Percentiles rank a stretch among this genome's conserved stretches.
phyloP scores from a whole-genome alignment of 116 monocot genomes.

The Dioscorea cayenensis region DNA sequence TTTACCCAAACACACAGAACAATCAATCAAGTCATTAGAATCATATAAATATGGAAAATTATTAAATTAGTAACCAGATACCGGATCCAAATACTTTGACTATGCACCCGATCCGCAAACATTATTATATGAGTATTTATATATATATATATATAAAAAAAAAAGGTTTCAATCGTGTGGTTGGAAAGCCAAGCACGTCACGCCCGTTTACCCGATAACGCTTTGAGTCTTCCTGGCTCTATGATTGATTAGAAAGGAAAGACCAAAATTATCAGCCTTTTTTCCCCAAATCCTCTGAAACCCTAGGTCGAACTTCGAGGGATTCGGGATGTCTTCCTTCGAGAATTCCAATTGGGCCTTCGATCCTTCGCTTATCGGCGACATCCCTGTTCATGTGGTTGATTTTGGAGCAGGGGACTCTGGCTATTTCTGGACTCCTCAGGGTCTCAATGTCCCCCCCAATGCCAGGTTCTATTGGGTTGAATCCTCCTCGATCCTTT shows the following conservation, averaged over 20 bases:
- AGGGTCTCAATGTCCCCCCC: background rate
- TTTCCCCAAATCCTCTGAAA: background rate
- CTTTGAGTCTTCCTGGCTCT: no score
- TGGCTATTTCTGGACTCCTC: slow-evolving; percentile 12
- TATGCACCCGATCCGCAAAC: no score
- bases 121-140: no score
- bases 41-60: no score
- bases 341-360: slow-evolving; percentile 25
- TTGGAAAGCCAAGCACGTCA: no score
- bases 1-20: no score
- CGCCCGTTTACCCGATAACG: no score
- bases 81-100: no score
- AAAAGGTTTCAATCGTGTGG: no score
- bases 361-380: slow-evolving; percentile 23
- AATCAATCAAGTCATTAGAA: no score
- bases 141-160: no score
- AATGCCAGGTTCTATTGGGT: background rate
- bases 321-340: slow-evolving; percentile 13
- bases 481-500: background rate
- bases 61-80: no score
- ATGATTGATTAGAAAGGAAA: background rate
- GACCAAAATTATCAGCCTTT: background rate
- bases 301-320: slow-evolving; percentile 3
- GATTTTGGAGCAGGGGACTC: slow-evolving; percentile 1
- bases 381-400: slow-evolving; percentile 3